phyloP scores from a whole-genome alignment of 805 yeast genomes.

The Saturnispora kantuleensis region DNA sequence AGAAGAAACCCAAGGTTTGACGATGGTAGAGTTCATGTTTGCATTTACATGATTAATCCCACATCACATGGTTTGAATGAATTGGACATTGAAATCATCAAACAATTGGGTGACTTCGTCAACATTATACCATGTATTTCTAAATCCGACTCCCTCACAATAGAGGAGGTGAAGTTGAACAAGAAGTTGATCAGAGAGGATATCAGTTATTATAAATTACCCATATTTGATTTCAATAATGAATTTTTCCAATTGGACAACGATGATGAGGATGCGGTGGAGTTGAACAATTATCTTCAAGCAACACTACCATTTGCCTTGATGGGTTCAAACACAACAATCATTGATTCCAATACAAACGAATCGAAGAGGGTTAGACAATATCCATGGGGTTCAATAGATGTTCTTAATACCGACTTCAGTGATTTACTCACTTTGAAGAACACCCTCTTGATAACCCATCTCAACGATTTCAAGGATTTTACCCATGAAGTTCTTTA shows the following conservation, averaged over 20 bases:
- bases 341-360: constrained; percentile 28
- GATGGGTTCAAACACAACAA: constrained; percentile 43
- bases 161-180: constrained; percentile 57
- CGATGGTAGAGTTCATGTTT: constrained; percentile 73
- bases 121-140: constrained; percentile 78
- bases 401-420: constrained; percentile 51
- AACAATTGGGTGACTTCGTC: constrained; percentile 55
- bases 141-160: constrained; percentile 71
- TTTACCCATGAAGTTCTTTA: constrained; percentile 78
- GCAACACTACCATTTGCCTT: constrained; percentile 54
- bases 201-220: constrained; percentile 57
- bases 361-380: constrained; percentile 38
- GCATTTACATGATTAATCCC: constrained; percentile 73
- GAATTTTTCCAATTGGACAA: constrained; percentile 33
- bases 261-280: constrained; percentile 24
- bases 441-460: constrained; percentile 72
- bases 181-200: constrained; percentile 71
- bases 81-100: constrained; percentile 65
- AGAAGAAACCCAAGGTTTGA: constrained; percentile 79
- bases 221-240: constrained; percentile 68
- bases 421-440: constrained; percentile 76
- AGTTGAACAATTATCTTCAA: constrained; percentile 30
- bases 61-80: constrained; percentile 50
- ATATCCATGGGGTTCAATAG: constrained; percentile 63
- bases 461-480: constrained; percentile 81